Conservation (phyloP, 1,284 basidiomycete genomes). For the Filobasidium uniguttulatum region DNA sequence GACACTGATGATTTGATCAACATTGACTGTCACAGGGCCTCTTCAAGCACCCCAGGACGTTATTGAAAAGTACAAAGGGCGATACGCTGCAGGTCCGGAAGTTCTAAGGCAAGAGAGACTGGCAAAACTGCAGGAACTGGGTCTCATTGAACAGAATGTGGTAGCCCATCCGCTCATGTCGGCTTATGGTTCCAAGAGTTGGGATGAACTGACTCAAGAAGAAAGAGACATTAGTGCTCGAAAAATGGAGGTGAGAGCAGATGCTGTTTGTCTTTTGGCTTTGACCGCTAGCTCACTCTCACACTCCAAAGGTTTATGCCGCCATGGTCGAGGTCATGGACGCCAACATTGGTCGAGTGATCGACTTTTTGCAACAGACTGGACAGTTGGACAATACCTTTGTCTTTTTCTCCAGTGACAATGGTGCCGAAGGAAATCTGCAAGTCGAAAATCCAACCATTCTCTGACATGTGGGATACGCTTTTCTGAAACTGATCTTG, state of each 20-base stretch:
- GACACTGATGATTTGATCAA: background rate
- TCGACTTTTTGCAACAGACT: constrained; percentile 16
- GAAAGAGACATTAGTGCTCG: constrained; percentile 19
- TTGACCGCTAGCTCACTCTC: too few species aligned
- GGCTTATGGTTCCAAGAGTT: constrained; percentile 13
- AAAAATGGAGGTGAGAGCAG: constrained; percentile 21
- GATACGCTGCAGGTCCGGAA: constrained; percentile 26
- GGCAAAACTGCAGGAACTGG: constrained; percentile 19
- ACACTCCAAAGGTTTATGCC: constrained; percentile 26
- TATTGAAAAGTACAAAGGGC: constrained; percentile 22
- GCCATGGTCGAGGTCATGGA: constrained; percentile 33
- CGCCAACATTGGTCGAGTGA: constrained; percentile 22
- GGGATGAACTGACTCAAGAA: constrained; percentile 19
- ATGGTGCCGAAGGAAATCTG: constrained; percentile 29
- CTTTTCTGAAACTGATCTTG: too few species aligned
- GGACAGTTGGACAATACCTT: constrained; percentile 29
- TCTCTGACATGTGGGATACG: too few species aligned
- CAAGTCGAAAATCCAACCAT: constrained; percentile 2
- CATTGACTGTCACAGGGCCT: constrained; percentile 16
- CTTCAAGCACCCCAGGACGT: constrained; percentile 21
- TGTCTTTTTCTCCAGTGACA: constrained; percentile 29
- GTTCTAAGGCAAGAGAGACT: constrained; percentile 22
- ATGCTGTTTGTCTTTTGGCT: background rate
- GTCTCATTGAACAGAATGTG: constrained; percentile 19
- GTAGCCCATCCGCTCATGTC: constrained; percentile 10